phyloP scores from a whole-genome alignment of 805 yeast genomes.

The Starmerella potacharoeniae region DNA sequence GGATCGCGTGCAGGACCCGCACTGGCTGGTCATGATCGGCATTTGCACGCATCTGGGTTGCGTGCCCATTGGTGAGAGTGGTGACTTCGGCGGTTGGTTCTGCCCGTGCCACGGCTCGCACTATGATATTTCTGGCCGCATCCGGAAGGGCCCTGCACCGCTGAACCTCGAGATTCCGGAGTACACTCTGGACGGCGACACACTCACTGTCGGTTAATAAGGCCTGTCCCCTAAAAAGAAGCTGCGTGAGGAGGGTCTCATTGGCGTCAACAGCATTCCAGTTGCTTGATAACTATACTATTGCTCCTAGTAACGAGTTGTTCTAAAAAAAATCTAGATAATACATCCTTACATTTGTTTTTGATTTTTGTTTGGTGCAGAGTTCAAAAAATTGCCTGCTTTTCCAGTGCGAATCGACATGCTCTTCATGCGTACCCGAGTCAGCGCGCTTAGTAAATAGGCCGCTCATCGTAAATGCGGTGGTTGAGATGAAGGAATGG shows the following conservation, averaged over 20 bases:
- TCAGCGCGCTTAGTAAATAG: neutral
- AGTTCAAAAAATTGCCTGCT: no score
- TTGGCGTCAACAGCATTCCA: neutral
- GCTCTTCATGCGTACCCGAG: no score
- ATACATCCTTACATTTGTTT: neutral
- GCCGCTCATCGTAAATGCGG: neutral
- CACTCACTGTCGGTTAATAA: slow-evolving; percentile 73
- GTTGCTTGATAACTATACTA: neutral
- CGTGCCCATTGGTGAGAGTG: slow-evolving; percentile 99
- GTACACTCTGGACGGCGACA: slow-evolving; percentile 76
- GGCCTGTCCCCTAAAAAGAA: neutral
- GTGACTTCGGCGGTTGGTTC: slow-evolving; percentile 99
- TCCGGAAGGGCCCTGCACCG: slow-evolving; percentile 99
- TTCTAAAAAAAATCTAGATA: neutral
- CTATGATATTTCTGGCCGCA: slow-evolving; percentile 99
- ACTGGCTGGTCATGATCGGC: slow-evolving; percentile 98
- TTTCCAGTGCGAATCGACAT: no score
- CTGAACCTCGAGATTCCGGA: slow-evolving; percentile 93
- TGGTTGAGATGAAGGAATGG: neutral
- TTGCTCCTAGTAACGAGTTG: neutral
- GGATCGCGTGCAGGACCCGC: slow-evolving; percentile 92
- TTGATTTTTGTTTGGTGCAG: neutral
- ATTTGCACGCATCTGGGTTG: slow-evolving; percentile 99
- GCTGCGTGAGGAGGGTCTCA: neutral
- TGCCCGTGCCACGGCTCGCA: slow-evolving; percentile 99